phyloP scores from a whole-genome alignment of 1,284 basidiomycete genomes.

The Agroathelia rolfsii region DNA sequence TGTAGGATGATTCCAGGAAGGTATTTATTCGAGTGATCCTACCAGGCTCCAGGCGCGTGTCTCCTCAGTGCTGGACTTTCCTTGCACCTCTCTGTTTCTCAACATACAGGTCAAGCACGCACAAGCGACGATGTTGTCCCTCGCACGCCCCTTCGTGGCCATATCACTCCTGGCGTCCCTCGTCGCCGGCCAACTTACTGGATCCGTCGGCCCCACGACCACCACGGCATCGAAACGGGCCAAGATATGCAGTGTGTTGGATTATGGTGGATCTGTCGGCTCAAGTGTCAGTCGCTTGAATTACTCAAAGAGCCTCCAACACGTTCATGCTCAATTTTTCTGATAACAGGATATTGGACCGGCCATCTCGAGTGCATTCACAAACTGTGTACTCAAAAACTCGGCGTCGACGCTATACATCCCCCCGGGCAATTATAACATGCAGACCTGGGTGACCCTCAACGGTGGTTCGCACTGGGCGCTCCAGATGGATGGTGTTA shows the following conservation, averaged over 20 bases:
- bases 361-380: conserved; percentile 13
- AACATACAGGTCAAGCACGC: too few species aligned
- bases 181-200: conserved; percentile 6
- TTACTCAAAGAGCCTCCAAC: too few species aligned
- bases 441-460: conserved; percentile 22
- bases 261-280: conserved; percentile 1
- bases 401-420: conserved; percentile 21
- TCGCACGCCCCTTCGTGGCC: too few species aligned
- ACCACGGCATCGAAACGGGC: conserved; percentile 5
- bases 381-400: conserved; percentile 19
- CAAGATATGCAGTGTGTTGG: conserved; percentile 9
- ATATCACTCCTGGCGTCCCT: too few species aligned
- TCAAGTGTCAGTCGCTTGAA: conserved; percentile 9
- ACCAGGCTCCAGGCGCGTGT: too few species aligned
- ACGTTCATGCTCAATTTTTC: too few species aligned
- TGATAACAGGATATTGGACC: conserved; percentile 27
- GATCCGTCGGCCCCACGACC: conserved; percentile 8
- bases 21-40: too few species aligned
- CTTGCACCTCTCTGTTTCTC: too few species aligned
- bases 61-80: too few species aligned
- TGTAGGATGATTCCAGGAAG: too few species aligned
- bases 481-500: conserved; percentile 23
- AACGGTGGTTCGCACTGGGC: conserved; percentile 23
- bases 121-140: too few species aligned
- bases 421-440: conserved; percentile 21